These are phyloP conservation scores for Alternaria triticimaculans DNA, from an alignment of 2,329 filamentous ascomycete genomes.

Conservation along the genomic window DNA sequence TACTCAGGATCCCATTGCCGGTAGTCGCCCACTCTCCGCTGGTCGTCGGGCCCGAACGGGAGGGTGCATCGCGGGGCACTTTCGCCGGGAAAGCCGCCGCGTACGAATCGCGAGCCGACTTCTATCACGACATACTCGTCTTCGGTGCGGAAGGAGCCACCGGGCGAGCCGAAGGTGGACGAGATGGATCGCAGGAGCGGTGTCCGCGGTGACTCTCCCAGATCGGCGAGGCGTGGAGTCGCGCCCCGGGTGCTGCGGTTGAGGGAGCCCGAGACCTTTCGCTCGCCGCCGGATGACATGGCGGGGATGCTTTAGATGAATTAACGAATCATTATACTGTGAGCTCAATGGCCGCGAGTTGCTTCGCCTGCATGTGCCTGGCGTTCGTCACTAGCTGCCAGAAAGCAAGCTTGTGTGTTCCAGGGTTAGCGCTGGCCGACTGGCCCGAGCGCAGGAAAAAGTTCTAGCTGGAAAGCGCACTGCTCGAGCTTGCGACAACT, in stretches of 20 bases:
- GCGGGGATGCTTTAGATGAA: not conserved
- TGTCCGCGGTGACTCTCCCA: conserved; percentile 47
- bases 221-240: conserved; percentile 44
- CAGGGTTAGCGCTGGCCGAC: not conserved
- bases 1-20: conserved; percentile 69
- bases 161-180: conserved; percentile 64
- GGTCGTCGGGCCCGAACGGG: conserved; percentile 75
- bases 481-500: conserved; percentile 21
- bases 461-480: conserved; percentile 16
- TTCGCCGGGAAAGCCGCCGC: conserved; percentile 87
- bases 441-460: conserved; percentile 17
- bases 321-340: not conserved
- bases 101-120: conserved; percentile 77
- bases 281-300: conserved; percentile 34
- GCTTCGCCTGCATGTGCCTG: not conserved
- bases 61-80: conserved; percentile 73
- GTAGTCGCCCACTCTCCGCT: conserved; percentile 82
- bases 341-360: not conserved
- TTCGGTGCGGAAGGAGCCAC: conserved; percentile 62
- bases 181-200: conserved; percentile 66
- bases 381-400: not conserved
- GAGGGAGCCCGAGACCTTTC: conserved; percentile 41
- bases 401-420: conserved; percentile 2
- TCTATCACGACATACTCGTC: conserved; percentile 91
- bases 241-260: conserved; percentile 39